These are phyloP conservation scores for Solanum ossicruentum DNA, from an alignment of 257 asterid genomes.

Conservation along the genomic window DNA sequence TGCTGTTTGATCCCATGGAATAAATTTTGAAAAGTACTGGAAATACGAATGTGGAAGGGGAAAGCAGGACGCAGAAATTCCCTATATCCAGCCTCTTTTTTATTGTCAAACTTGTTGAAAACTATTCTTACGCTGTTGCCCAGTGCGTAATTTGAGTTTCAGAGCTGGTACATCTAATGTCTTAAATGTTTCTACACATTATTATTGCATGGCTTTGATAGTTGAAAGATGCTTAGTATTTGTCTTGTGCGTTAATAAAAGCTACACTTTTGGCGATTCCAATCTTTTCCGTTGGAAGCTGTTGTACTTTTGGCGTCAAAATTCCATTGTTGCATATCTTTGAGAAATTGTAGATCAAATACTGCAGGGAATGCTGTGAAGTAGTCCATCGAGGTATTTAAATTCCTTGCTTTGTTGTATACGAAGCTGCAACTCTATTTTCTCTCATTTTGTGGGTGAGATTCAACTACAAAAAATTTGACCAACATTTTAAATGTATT, in stretches of 20 bases:
- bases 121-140: background rate
- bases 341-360: background rate
- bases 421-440: background rate
- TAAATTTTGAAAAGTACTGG: background rate
- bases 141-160: background rate
- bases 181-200: background rate
- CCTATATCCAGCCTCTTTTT: background rate
- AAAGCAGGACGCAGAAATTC: background rate
- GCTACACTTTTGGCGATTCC: background rate
- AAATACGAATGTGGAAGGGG: background rate
- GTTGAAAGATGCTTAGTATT: background rate
- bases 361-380: background rate
- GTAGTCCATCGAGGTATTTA: background rate
- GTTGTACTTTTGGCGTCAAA: background rate
- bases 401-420: background rate
- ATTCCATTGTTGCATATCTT: background rate
- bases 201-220: background rate
- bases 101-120: background rate
- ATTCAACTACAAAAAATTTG: background rate
- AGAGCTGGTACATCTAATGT: background rate
- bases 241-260: background rate
- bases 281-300: background rate
- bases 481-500: background rate
- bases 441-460: background rate
- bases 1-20: background rate